These are phyloP conservation scores for Protomyces pachydermus DNA, from an alignment of 1,139 yeast genomes.

Conservation along the genomic window DNA sequence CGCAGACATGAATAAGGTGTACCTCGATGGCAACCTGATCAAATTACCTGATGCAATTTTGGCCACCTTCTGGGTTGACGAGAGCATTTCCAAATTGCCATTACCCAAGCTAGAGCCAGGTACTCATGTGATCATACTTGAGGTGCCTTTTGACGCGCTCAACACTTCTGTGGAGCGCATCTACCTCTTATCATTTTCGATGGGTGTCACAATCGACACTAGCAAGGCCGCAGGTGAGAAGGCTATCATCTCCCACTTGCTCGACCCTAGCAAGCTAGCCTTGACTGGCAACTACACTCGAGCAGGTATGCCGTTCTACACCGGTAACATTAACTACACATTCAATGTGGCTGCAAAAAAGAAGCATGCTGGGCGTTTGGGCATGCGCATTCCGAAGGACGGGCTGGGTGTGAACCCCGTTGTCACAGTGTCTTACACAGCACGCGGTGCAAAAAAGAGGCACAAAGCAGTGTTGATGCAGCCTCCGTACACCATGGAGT, in stretches of 20 bases:
- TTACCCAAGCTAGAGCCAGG: constrained; percentile 13
- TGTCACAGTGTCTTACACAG: background rate
- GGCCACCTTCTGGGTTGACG: constrained; percentile 9
- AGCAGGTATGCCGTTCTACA: constrained; percentile 20
- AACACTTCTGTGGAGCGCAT: constrained; percentile 22
- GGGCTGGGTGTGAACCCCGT: constrained; percentile 18
- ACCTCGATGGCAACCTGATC: constrained; percentile 1
- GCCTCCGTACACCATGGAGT: background rate
- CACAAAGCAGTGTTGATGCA: background rate
- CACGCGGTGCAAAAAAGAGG: background rate
- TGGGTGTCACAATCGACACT: constrained; percentile 2
- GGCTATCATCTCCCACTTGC: background rate
- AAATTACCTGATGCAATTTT: background rate
- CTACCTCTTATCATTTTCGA: background rate
- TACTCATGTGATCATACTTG: constrained; percentile 4
- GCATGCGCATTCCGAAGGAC: background rate
- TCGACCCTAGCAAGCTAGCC: background rate
- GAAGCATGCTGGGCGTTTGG: background rate
- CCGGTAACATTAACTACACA: constrained; percentile 11
- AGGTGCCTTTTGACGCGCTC: constrained; percentile 9
- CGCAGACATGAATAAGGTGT: constrained; percentile 1
- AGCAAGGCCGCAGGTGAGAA: constrained; percentile 1
- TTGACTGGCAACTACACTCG: constrained; percentile 8
- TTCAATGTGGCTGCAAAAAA: background rate
- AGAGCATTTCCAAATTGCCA: constrained; percentile 1